A percentile compares a stretch with the other conserved stretches of the same genome.
Evolutionary conservation across 768 basidiomycete genomes (phyloP).

Genomic region (Leccinum ochraceum): DNA sequence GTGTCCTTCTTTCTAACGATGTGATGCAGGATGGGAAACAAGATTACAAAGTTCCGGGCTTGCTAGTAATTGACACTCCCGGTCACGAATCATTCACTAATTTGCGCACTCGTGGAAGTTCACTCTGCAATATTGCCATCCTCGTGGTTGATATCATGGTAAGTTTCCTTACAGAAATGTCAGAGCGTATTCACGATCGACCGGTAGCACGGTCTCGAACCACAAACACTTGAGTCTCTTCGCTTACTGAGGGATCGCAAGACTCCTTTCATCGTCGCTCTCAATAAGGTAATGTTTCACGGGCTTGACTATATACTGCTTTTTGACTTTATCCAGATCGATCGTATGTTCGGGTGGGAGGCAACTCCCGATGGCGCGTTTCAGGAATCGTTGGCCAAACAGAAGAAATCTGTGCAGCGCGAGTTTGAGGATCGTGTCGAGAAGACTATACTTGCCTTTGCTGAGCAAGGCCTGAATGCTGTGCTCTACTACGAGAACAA

Average conservation of each 20-base stretch:
- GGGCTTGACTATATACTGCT: conserved; percentile 2
- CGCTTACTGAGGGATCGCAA: conserved; percentile 89
- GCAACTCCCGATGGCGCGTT: conserved; percentile 90
- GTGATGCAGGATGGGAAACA: conserved; percentile 63
- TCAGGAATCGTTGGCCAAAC: conserved; percentile 85
- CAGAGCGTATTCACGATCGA: conserved; percentile 7
- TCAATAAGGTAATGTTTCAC: conserved; percentile 74
- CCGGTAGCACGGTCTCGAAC: conserved; percentile 89
- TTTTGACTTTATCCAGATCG: conserved; percentile 62
- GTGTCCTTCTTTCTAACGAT: conserved; percentile 9
- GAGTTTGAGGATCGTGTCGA: conserved; percentile 90
- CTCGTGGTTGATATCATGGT: conserved; percentile 99
- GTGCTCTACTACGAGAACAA: conserved; percentile 98
- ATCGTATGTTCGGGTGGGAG: conserved; percentile 96
- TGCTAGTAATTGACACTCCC: conserved; percentile 96
- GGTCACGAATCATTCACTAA: conserved; percentile 99
- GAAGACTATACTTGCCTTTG: conserved; percentile 89
- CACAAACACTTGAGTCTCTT: conserved; percentile 96
- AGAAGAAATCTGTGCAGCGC: conserved; percentile 74
- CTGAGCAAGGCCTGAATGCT: conserved; percentile 97
- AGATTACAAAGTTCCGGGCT: conserved; percentile 96
- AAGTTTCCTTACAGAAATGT: conserved; percentile 19
- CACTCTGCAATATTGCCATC: conserved; percentile 97
- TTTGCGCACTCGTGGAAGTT: conserved; percentile 91
- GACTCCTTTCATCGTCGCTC: conserved; percentile 97